These are phyloP conservation scores for Schizopora paradoxa DNA, from an alignment of 1,284 basidiomycete species.

Conservation along the genomic window DNA sequence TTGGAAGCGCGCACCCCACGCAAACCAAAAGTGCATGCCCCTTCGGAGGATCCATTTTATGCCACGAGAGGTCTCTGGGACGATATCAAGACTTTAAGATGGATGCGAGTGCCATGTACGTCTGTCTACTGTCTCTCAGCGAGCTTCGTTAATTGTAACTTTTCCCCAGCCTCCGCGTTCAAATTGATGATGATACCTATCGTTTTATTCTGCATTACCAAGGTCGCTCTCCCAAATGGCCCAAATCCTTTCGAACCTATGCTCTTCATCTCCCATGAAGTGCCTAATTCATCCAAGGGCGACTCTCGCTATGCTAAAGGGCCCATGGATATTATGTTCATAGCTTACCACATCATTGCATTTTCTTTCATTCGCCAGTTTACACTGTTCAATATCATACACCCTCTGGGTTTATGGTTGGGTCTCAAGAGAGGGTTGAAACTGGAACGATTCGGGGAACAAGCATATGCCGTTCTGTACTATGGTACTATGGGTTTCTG, in stretches of 20 bases:
- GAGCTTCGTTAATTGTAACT: slow-evolving; percentile 3
- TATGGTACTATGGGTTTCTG: slow-evolving; percentile 66
- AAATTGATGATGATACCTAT: slow-evolving; percentile 71
- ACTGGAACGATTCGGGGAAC: slow-evolving; percentile 83
- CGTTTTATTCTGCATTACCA: slow-evolving; percentile 72
- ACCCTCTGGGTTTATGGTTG: slow-evolving; percentile 65
- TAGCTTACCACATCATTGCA: slow-evolving; percentile 85
- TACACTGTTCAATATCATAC: slow-evolving; percentile 64
- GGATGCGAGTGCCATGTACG: slow-evolving; percentile 74
- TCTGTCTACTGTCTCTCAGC: slow-evolving; percentile 13
- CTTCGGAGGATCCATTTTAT: slow-evolving; percentile 14
- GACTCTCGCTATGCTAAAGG: slow-evolving; percentile 74
- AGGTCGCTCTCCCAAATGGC: slow-evolving; percentile 42
- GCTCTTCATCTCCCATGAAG: slow-evolving; percentile 71
- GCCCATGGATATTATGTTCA: slow-evolving; percentile 75
- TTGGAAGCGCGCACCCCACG: slow-evolving; percentile 9
- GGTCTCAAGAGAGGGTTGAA: slow-evolving; percentile 68
- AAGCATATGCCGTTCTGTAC: slow-evolving; percentile 84
- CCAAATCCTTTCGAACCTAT: slow-evolving; percentile 75
- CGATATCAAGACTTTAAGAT: slow-evolving; percentile 46
- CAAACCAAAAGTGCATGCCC: slow-evolving; percentile 2
- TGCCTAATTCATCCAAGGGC: slow-evolving; percentile 47
- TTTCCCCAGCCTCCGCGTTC: slow-evolving; percentile 56
- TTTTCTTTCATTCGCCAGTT: slow-evolving; percentile 89
- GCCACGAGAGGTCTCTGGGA: slow-evolving; percentile 18